These are phyloP conservation scores for Cercospora nicotianae DNA, from an alignment of 2,329 filamentous ascomycete species.

Conservation along the genomic window DNA sequence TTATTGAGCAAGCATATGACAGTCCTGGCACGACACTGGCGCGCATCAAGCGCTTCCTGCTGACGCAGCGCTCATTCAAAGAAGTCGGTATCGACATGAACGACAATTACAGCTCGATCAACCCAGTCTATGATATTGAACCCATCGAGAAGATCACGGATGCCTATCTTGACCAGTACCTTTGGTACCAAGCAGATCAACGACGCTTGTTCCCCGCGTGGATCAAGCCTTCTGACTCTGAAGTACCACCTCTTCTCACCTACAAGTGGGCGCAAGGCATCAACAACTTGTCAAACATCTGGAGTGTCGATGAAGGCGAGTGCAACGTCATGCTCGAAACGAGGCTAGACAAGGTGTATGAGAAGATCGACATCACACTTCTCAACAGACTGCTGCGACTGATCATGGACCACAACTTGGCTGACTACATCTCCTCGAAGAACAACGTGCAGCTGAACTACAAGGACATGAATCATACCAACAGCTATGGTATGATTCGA, in stretches of 20 bases:
- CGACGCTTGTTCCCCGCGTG: conserved; percentile 94
- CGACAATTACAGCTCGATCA: conserved; percentile 98
- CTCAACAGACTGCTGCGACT: conserved; percentile 88
- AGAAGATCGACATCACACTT: conserved; percentile 96
- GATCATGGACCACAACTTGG: conserved; percentile 99
- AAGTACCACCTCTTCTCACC: conserved; percentile 87
- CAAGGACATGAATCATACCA: conserved; percentile 99
- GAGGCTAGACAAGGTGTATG: conserved; percentile 97
- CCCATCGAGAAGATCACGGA: conserved; percentile 99
- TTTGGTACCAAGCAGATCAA: conserved; percentile 99
- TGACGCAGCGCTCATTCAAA: conserved; percentile 97
- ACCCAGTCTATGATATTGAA: conserved; percentile 97
- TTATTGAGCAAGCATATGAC: conserved; percentile 98
- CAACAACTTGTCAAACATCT: conserved; percentile 94
- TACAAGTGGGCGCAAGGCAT: conserved; percentile 99
- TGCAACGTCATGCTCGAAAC: conserved; percentile 99
- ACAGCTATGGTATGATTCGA: conserved; percentile 97
- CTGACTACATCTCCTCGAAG: conserved; percentile 98
- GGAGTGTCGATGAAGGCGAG: conserved; percentile 90
- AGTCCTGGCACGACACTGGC: conserved; percentile 94
- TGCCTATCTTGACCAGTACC: conserved; percentile 95
- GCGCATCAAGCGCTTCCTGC: conserved; percentile 93
- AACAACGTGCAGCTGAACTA: conserved; percentile 99
- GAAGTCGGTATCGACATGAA: conserved; percentile 99
- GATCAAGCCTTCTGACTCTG: conserved; percentile 98